Percentiles rank a stretch among this genome's conserved stretches.
phyloP scores from a whole-genome alignment of 2,329 filamentous ascomycete genomes.

The Ceratocystis albifundus region DNA sequence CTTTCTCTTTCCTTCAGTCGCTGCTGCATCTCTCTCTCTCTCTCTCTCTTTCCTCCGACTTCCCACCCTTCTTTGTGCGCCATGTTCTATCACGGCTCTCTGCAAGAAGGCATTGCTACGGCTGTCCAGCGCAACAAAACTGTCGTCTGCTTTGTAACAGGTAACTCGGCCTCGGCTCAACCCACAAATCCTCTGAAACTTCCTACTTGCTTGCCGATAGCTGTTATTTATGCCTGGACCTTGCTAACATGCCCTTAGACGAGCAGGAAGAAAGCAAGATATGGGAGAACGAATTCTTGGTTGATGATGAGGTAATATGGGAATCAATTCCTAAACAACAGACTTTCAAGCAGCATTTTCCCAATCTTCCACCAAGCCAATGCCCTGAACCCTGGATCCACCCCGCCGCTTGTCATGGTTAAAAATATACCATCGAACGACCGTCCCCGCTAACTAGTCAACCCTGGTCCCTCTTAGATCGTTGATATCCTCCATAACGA shows the following conservation, averaged over 20 bases:
- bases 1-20: neutral
- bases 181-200: neutral
- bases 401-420: neutral
- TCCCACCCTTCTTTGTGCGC: constrained; percentile 16
- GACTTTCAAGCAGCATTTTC: constrained; percentile 2
- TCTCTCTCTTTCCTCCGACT: neutral
- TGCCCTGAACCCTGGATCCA: neutral
- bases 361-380: neutral
- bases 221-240: neutral
- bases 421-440: too few species aligned
- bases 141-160: constrained; percentile 74
- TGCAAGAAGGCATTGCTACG: constrained; percentile 68
- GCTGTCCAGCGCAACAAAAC: constrained; percentile 66
- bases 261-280: constrained; percentile 52
- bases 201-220: too few species aligned
- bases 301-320: constrained; percentile 41
- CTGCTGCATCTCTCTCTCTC: neutral
- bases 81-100: constrained; percentile 73
- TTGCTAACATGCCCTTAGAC: constrained; percentile 39
- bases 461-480: constrained; percentile 34
- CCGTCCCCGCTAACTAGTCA: too few species aligned
- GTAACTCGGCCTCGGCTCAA: constrained; percentile 35
- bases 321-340: neutral
- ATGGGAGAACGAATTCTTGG: constrained; percentile 63
- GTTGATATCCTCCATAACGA: constrained; percentile 46